Base-by-base conservation (phyloP, 2,329 filamentous ascomycete species). In the Juglanconis oblonga region DNA sequence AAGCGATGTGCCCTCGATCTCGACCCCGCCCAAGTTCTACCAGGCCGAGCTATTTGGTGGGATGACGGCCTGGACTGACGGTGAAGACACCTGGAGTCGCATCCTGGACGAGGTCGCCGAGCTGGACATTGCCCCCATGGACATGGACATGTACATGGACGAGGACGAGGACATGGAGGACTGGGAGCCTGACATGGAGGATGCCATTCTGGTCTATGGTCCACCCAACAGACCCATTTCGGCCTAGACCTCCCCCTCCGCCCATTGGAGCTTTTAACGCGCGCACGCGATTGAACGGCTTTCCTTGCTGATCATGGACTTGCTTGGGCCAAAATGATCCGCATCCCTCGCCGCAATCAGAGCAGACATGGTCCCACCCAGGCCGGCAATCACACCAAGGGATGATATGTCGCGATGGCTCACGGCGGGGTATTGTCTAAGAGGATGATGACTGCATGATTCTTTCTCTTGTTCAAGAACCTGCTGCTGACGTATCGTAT, bases 401-500 rank as follows among this genome's bases (percentile, higher is more conserved):
- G 55, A 38, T 36, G 49, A 32, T 44, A 45, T 50, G 7, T 52
- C 44, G 38, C 38, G 40, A 53, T 56, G 36, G 42, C 45, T 57
- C 48, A 61, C 48, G 33, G 60, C 62, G 62, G 62, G 62, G 32
- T 57, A 57, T 57, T 62, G 57, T 61, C 49, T 48, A 40, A 55
- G 40, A 55, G 38, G 61, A 61, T 40, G 48, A 56, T 56, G 29
- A 40, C 42, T 57, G 54, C 61, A 64, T 56, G 51, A 51, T 63
- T 62, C 58, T 61, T 63, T 24, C 62, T 64, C 62, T 62, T 61
- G 49, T 61, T 74, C 71, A 64, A 61, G 52, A 62, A 57, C 59
- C 62, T 62, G 59, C 62, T 56, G 77, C 79, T 81, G 76, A 82
- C 77, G 67, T 66, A 66, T 67, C 73, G 67, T 67, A 70, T 67